phyloP scores from a whole-genome alignment of 2,329 filamentous ascomycete genomes.

The Colletotrichum tamarilloi region DNA sequence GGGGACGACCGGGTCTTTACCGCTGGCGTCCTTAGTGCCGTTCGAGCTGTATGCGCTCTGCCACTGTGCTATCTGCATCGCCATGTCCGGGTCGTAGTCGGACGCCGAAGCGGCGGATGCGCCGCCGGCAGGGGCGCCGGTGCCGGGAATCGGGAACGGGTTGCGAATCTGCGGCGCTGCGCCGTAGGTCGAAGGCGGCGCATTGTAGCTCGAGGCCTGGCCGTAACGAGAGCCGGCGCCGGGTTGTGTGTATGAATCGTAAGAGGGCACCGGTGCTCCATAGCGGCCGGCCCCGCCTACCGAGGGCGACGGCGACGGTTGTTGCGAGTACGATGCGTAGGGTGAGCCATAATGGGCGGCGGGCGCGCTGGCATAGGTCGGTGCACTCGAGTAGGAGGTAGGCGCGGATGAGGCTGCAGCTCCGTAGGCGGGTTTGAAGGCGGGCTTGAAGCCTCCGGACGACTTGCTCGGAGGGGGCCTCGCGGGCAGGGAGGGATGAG shows the following conservation, averaged over 20 bases:
- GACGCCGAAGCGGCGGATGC: constrained; percentile 27
- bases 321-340: constrained; percentile 52
- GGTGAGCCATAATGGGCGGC: constrained; percentile 57
- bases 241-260: constrained; percentile 42
- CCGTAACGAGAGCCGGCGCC: constrained; percentile 37
- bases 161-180: constrained; percentile 79
- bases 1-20: constrained; percentile 36
- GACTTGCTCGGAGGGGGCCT: constrained; percentile 74
- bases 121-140: constrained; percentile 30
- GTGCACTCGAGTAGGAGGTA: constrained; percentile 51
- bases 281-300: constrained; percentile 35
- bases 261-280: constrained; percentile 38
- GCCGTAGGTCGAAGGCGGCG: constrained; percentile 50
- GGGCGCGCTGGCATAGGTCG: constrained; percentile 49
- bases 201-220: constrained; percentile 46
- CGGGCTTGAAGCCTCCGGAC: constrained; percentile 57
- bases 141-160: constrained; percentile 77
- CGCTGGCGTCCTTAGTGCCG: constrained; percentile 56
- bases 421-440: constrained; percentile 43
- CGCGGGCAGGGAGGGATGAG: constrained; percentile 77
- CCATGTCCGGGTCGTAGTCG: constrained; percentile 80
- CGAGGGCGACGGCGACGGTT: constrained; percentile 38
- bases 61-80: constrained; percentile 94
- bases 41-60: constrained; percentile 84
- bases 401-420: constrained; percentile 44